Percentiles rank a stretch among this genome's conserved stretches.
Evolutionary conservation across 495 filamentous ascomycete genomes (phyloP).

Genomic region (Aspergillus diversus): DNA sequence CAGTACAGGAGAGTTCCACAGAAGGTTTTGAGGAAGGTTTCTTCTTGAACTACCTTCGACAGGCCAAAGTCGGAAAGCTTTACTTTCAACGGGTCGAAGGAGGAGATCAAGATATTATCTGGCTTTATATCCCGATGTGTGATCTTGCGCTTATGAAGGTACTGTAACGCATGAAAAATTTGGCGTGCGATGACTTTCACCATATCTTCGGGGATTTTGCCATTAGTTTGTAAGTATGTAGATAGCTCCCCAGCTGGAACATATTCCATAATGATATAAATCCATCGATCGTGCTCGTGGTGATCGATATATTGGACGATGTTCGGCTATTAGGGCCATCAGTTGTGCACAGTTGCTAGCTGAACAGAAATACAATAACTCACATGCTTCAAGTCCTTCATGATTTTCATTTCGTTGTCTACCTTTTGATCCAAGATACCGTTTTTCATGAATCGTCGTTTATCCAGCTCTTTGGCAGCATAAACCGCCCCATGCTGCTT

Average conservation of each 20-base stretch:
- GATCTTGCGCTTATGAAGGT: conserved; percentile 83
- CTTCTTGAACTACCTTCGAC: conserved; percentile 86
- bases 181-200: conserved; percentile 74
- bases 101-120: conserved; percentile 89
- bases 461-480: conserved; percentile 91
- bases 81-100: conserved; percentile 70
- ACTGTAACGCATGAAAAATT: conserved; percentile 79
- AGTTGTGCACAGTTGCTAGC: conserved; percentile 20
- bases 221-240: conserved; percentile 62
- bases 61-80: conserved; percentile 96
- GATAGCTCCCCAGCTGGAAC: conserved; percentile 86
- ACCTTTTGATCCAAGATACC: conserved; percentile 82
- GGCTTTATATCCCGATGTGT: conserved; percentile 98
- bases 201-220: conserved; percentile 66
- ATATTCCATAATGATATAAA: conserved; percentile 97
- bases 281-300: conserved; percentile 71
- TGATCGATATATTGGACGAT: conserved; percentile 90
- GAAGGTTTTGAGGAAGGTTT: conserved; percentile 93
- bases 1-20: conserved; percentile 96
- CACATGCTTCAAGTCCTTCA: conserved; percentile 81
- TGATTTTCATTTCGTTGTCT: conserved; percentile 94
- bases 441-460: conserved; percentile 85
- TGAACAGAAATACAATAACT: conserved; percentile 33
- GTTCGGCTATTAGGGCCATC: conserved; percentile 63
- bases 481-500: conserved; percentile 78